Conservation (phyloP, 108 stramenopile species). For the Aurantiochytrium sp. region DNA sequence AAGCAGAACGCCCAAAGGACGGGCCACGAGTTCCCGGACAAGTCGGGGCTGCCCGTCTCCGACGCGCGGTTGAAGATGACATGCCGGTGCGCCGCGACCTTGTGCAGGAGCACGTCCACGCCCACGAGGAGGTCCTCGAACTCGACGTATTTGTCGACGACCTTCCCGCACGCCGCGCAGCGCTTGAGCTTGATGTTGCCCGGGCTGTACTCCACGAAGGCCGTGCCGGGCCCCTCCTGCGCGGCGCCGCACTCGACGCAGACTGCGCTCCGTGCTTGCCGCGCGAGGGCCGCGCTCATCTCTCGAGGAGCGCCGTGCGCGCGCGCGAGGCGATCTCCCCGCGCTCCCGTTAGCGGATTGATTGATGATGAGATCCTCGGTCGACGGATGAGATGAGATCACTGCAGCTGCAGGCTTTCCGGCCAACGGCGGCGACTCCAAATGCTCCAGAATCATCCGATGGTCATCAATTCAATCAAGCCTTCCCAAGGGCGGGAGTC, state of each 20-base stretch:
- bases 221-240: background rate
- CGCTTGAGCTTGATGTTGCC: slow-evolving; percentile 23
- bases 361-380: too few species aligned
- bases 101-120: slow-evolving; percentile 18
- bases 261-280: background rate
- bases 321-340: too few species aligned
- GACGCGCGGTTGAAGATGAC: background rate
- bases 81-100: background rate
- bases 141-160: slow-evolving; percentile 29
- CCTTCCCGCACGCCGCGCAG: background rate
- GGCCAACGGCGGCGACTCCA: too few species aligned
- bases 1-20: background rate
- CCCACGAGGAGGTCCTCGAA: background rate
- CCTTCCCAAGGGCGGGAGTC: too few species aligned
- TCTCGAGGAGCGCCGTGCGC: too few species aligned
- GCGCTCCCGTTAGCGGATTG: too few species aligned
- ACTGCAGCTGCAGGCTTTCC: too few species aligned
- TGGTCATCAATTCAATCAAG: too few species aligned
- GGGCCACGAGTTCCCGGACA: background rate
- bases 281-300: too few species aligned
- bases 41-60: background rate
- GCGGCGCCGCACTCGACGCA: slow-evolving; percentile 6
- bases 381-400: too few species aligned
- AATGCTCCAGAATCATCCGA: too few species aligned
- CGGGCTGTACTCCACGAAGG: background rate